Conservation (phyloP, 805 yeast species). For the Candida sonorensis region DNA sequence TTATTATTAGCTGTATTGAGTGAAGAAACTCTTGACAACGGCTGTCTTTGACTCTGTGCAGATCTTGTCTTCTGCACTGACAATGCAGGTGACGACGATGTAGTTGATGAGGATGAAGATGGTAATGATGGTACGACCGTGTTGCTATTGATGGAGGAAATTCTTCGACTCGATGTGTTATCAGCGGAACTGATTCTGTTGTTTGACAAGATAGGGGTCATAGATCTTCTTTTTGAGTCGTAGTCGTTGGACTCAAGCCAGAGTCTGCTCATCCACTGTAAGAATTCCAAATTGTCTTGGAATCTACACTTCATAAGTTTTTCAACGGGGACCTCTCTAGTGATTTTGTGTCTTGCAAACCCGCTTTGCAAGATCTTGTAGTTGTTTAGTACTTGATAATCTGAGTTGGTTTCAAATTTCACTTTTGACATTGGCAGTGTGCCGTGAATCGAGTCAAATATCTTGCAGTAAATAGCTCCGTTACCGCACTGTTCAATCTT, state of each 20-base stretch:
- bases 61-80: slow-evolving; percentile 8
- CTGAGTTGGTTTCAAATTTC: slow-evolving; percentile 60
- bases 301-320: slow-evolving; percentile 76
- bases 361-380: slow-evolving; percentile 80
- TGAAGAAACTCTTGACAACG: slow-evolving; percentile 7
- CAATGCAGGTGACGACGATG: not conserved
- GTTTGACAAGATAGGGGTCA: slow-evolving; percentile 65
- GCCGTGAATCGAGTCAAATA: slow-evolving; percentile 76
- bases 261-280: slow-evolving; percentile 83
- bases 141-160: too few species aligned
- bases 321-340: slow-evolving; percentile 75
- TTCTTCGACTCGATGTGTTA: too few species aligned
- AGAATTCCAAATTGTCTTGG: slow-evolving; percentile 89
- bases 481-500: slow-evolving; percentile 92
- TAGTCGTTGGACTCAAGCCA: slow-evolving; percentile 82
- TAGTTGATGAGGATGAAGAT: too few species aligned
- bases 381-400: slow-evolving; percentile 72
- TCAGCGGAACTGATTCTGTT: slow-evolving; percentile 42
- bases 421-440: slow-evolving; percentile 81
- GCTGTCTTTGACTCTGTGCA: slow-evolving; percentile 3
- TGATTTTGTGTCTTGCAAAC: slow-evolving; percentile 65
- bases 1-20: not conserved
- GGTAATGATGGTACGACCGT: too few species aligned
- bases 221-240: slow-evolving; percentile 67
- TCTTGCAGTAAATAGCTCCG: slow-evolving; percentile 93